Percentiles rank a stretch among this genome's conserved stretches.
Conservation (phyloP, 176 grass and related monocot species). For the Dactylis glomerata region DNA sequence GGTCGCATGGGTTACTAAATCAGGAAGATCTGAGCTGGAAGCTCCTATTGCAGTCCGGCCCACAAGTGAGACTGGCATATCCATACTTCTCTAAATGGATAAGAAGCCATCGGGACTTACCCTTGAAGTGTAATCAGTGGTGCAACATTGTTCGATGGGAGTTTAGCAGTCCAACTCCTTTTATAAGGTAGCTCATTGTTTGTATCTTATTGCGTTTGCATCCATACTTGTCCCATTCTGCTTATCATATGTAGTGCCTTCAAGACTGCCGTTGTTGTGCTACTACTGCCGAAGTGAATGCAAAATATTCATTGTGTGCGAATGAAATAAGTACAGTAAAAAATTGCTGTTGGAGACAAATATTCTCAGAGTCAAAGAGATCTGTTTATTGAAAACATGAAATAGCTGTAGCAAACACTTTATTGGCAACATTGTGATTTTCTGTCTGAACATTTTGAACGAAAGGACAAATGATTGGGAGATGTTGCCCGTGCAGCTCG, state of each 20-base stretch:
- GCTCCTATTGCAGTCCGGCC: constrained; percentile 75
- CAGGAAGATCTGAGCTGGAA: constrained; percentile 75
- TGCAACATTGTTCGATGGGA: constrained; percentile 85
- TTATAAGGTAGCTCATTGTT: constrained; percentile 52
- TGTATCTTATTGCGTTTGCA: not conserved
- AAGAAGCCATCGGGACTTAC: constrained; percentile 74
- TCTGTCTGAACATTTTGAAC: not conserved
- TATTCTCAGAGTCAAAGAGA: not conserved
- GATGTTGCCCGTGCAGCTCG: not conserved
- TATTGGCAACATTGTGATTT: not conserved
- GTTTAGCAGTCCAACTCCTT: constrained; percentile 73
- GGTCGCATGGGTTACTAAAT: constrained; percentile 76
- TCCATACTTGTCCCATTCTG: not conserved
- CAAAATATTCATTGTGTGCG: not conserved
- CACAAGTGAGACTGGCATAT: constrained; percentile 82
- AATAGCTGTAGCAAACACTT: not conserved
- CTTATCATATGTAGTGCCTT: not conserved
- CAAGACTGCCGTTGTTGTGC: not conserved
- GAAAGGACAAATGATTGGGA: not conserved
- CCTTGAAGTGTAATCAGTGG: constrained; percentile 80
- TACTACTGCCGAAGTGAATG: not conserved
- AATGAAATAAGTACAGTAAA: not conserved
- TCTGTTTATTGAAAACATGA: not conserved
- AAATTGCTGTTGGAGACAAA: not conserved
- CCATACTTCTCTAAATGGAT: constrained; percentile 97